These are phyloP conservation scores for Daldinia eschscholtzii DNA, from an alignment of 2,329 filamentous ascomycete genomes.

Conservation along the genomic window DNA sequence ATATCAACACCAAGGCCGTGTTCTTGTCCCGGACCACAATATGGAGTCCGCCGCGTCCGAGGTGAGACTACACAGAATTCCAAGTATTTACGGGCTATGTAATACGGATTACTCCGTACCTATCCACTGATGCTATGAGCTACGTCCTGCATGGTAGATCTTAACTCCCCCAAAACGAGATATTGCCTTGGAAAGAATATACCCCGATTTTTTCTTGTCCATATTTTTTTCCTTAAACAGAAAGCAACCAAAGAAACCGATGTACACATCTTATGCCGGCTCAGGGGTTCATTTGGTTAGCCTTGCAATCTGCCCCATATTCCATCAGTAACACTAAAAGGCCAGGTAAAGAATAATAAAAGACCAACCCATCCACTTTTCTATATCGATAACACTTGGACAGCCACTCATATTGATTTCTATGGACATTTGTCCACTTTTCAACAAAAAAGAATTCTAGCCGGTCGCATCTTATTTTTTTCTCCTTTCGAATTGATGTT, in stretches of 20 bases:
- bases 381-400: too few relatives aligned
- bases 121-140: constrained; percentile 8
- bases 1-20: constrained; percentile 22
- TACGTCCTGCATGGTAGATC: constrained; percentile 35
- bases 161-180: constrained; percentile 25
- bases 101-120: constrained; percentile 21
- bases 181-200: constrained; percentile 25
- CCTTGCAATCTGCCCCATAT: constrained; percentile 12
- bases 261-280: constrained; percentile 12
- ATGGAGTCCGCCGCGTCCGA: constrained; percentile 21
- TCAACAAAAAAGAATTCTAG: too few relatives aligned
- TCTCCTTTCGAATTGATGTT: too few relatives aligned
- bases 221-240: background rate
- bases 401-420: too few relatives aligned
- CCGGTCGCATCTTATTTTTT: too few relatives aligned
- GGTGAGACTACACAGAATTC: constrained; percentile 7
- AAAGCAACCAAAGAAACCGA: background rate
- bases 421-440: too few relatives aligned
- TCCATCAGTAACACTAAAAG: too few relatives aligned
- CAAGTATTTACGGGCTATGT: constrained; percentile 17
- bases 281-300: constrained; percentile 36
- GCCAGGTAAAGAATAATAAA: too few relatives aligned
- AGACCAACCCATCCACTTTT: too few relatives aligned
- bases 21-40: constrained; percentile 17
- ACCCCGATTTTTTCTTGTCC: background rate